Base-by-base conservation (phyloP, 2,329 filamentous ascomycete species). In the Aspergillus spinulosporus region DNA sequence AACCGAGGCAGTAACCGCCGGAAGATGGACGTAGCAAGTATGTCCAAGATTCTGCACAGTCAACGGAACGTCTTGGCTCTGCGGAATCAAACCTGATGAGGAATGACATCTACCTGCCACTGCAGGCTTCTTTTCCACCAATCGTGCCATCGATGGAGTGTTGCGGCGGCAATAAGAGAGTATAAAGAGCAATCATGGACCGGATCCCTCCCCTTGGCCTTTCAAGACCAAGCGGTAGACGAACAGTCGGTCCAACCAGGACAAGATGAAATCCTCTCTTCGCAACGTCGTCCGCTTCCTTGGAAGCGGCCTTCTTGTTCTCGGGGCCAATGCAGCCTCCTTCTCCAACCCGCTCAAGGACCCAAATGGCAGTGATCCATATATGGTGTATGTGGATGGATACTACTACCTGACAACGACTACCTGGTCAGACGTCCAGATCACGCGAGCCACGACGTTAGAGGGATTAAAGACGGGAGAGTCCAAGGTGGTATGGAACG, bases 361-460 rank as follows among this genome's bases (percentile, higher is more conserved):
- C 14, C 75, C 74, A 0, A 76, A 80, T 37, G 81, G 82, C 6
- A 78, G 76, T 15, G 82, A 84, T 60, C 81, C 82, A 0, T 79
- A 80, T 58, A 76, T 84, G 4, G 77, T 78, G 1, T 84, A 77
- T 52, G 74, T 74, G 0, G 78, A 76, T 8, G 82, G 81, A 0
- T 84, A 80, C 61, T 85, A 84, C 68, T 84, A 84, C 59, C 71
- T 85, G 29, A 77, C 82, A 61, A 80, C 80, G 0, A 84, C 82
- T 0, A 80, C 80, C 28, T 85, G 80, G 81, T 78, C 72, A 1
- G 73, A 85, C 58, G 71, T 86, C 9, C 73, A 82, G 59, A 76
- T 86, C n/a, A 77, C 80, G 0, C 74, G 81, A 0, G 76, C 83
- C 0, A 80, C 71, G 7, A 85, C 82, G 0, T 68, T 86, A 4